Evolutionary conservation across 805 yeast genomes (phyloP), one percentile per base, ranked within the genome.

Genomic region (Teunomyces kruisii): DNA sequence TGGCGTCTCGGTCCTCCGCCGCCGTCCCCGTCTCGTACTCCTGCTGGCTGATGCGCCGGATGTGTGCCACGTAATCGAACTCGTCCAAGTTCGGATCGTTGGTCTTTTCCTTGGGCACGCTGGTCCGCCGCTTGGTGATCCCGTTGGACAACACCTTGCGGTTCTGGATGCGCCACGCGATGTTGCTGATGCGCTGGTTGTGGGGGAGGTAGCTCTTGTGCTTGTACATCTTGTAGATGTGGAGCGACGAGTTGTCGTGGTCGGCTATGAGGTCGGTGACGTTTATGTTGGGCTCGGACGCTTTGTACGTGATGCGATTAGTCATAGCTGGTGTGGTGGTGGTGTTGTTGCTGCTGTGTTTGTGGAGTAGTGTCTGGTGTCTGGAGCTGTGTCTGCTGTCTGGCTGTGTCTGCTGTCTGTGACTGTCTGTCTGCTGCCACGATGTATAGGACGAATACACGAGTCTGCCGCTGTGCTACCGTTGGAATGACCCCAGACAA

Each of bases 101-200:
- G 29, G 46, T 28, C 37, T 44, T 40, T 17, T 48, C 43, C 14
- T 28, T 28, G 8, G 42, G 36, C 26, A 16, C 40, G 28, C 33
- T 39, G 28, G 33, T 9, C 6, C 22, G 10, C 12, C 26, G 37
- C 32, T 28, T 28, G 19, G 17, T 6, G 9, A 22, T n/a, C 2
- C 35, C 28, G 27, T 27, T 29, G 27, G 31, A 19, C 43, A 66
- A 30, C 31, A 61, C 17, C 48, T 71, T 71, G 32, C 56, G 57
- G 52, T 68, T 72, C 40, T 72, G 74, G 45, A 72, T 70, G 44
- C 77, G 58, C 76, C 76, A 71, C 6, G 77, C 76, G 12, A 72
- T 63, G 53, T 72, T 72, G 31, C 67, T 57, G 22, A 72, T 70
- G 33, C 77, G 56, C 46, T 68, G 60, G 49, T 65, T 68, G 51